phyloP scores from a whole-genome alignment of 1,139 yeast species.

The Torulaspora globosa region DNA sequence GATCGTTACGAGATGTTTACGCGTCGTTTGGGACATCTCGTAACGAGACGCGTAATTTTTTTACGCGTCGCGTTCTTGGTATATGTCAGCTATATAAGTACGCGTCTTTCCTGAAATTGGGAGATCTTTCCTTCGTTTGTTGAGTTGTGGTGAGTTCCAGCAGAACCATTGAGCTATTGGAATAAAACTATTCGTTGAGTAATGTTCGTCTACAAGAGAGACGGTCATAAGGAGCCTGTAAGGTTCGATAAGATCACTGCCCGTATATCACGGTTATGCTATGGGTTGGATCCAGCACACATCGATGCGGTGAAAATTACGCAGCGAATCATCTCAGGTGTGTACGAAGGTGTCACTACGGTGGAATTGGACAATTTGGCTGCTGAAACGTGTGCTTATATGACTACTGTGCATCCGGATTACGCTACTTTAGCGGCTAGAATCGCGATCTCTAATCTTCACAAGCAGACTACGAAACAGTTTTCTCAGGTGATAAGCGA shows the following conservation, averaged over 20 bases:
- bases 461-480: constrained; percentile 89
- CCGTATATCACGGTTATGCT: constrained; percentile 63
- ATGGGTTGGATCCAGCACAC: constrained; percentile 77
- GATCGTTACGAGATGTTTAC: not conserved
- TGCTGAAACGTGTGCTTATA: constrained; percentile 96
- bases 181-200: not conserved
- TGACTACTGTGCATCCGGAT: constrained; percentile 97
- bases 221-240: constrained; percentile 84
- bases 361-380: constrained; percentile 92
- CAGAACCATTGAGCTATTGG: constrained; percentile 1
- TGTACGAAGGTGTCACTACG: constrained; percentile 94
- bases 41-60: constrained; percentile 8
- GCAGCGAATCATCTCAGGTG: constrained; percentile 83
- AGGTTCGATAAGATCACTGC: constrained; percentile 74
- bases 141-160: not conserved
- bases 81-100: constrained; percentile 5
- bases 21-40: constrained; percentile 4
- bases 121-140: not conserved
- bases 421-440: constrained; percentile 95
- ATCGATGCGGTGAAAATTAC: constrained; percentile 88
- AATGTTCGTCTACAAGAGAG: constrained; percentile 57
- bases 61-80: constrained; percentile 13
- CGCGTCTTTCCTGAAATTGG: not conserved
- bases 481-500: constrained; percentile 73
- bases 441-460: constrained; percentile 91